These are phyloP conservation scores for Nasturtium officinale DNA, from an alignment of 345 rosid species.

Conservation along the genomic window DNA sequence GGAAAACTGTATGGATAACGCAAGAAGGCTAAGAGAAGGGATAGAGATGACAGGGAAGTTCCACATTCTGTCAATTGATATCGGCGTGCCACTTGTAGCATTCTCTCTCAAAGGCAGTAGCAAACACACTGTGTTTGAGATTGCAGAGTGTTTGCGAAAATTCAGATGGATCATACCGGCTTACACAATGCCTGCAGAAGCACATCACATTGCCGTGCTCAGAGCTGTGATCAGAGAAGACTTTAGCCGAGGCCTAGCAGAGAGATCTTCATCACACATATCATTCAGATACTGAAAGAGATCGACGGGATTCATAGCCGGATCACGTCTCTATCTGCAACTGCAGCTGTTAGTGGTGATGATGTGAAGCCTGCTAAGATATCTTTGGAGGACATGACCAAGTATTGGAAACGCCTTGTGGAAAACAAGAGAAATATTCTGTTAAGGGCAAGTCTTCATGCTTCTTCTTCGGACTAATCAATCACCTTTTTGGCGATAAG, in stretches of 20 bases:
- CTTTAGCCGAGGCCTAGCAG: slow-evolving; percentile 61
- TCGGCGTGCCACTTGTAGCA: slow-evolving; percentile 78
- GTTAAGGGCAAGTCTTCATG: slow-evolving; percentile 35
- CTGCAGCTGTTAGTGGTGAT: slow-evolving; percentile 31
- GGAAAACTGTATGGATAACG: slow-evolving; percentile 61
- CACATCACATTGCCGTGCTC: slow-evolving; percentile 63
- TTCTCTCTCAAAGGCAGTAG: slow-evolving; percentile 63
- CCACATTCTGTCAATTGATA: slow-evolving; percentile 62
- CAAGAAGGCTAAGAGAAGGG: slow-evolving; percentile 61
- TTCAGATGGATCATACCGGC: slow-evolving; percentile 79
- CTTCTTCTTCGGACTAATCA: not conserved
- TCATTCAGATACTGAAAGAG: slow-evolving; percentile 58
- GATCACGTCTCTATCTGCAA: slow-evolving; percentile 29
- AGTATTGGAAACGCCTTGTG: slow-evolving; percentile 62
- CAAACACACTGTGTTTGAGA: slow-evolving; percentile 64
- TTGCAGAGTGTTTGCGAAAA: slow-evolving; percentile 58
- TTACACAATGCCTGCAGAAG: slow-evolving; percentile 78
- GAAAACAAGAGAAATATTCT: slow-evolving; percentile 49
- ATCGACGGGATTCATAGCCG: slow-evolving; percentile 56
- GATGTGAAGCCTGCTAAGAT: slow-evolving; percentile 47
- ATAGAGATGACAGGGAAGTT: slow-evolving; percentile 62
- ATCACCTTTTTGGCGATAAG: slow-evolving; percentile 25
- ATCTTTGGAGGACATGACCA: slow-evolving; percentile 57
- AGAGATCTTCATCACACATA: slow-evolving; percentile 61
- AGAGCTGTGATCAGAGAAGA: slow-evolving; percentile 75